phyloP scores from a whole-genome alignment of 179 eudicot genomes.

The Beta corolliflora region DNA sequence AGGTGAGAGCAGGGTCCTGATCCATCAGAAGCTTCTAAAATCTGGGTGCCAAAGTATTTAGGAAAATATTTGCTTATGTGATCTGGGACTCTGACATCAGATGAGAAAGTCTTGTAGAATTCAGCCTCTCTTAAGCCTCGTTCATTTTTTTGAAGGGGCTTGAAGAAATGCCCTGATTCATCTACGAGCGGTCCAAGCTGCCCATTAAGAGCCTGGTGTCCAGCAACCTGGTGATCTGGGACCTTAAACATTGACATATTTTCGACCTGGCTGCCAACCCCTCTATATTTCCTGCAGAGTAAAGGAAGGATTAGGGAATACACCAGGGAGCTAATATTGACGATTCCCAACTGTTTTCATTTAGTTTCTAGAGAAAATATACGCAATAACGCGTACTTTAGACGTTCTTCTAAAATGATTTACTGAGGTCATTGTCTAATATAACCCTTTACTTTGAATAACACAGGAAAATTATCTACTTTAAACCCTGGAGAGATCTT shows the following conservation, averaged over 20 bases:
- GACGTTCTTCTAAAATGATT: too few relatives aligned
- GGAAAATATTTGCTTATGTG: constrained; percentile 68
- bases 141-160: constrained; percentile 79
- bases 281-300: constrained; percentile 11
- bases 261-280: neutral
- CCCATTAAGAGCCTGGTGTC: constrained; percentile 71
- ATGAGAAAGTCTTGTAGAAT: constrained; percentile 63
- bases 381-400: too few relatives aligned
- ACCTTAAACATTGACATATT: constrained; percentile 49
- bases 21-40: constrained; percentile 76
- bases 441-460: too few relatives aligned
- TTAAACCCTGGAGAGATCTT: too few relatives aligned
- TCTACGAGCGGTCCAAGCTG: constrained; percentile 80
- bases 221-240: constrained; percentile 93
- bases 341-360: too few relatives aligned
- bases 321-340: neutral
- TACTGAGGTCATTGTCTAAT: too few relatives aligned
- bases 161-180: constrained; percentile 76
- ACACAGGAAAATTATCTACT: too few relatives aligned
- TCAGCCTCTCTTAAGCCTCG: constrained; percentile 70
- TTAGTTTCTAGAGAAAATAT: neutral
- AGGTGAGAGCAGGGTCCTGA: constrained; percentile 72
- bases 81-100: constrained; percentile 54
- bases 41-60: constrained; percentile 63
- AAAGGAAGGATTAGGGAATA: neutral